phyloP scores from a whole-genome alignment of 129 eudicot species.

The Daucus carota region DNA sequence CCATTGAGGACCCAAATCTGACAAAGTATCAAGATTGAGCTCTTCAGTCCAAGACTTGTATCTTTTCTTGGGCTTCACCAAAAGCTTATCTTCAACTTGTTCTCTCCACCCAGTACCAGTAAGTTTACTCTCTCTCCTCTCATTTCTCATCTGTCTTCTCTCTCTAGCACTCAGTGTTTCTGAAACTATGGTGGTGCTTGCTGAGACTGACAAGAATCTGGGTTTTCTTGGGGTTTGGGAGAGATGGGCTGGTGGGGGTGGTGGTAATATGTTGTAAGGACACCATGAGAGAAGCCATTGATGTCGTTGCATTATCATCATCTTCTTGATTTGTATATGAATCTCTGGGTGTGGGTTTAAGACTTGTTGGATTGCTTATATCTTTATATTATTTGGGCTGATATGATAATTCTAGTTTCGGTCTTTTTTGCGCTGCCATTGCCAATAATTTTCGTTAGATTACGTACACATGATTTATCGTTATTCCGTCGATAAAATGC shows the following conservation, averaged over 20 bases:
- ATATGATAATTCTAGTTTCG: no score
- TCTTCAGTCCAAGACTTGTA: constrained; percentile 68
- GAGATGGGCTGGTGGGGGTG: constrained; percentile 17
- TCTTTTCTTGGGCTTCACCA: constrained; percentile 58
- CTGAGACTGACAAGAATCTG: constrained; percentile 7
- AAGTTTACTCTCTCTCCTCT: constrained; percentile 53
- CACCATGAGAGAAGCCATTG: constrained; percentile 63
- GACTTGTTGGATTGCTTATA: no score
- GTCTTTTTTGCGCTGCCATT: no score
- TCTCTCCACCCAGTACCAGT: constrained; percentile 59
- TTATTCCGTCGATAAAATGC: no score
- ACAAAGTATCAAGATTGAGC: constrained; percentile 65
- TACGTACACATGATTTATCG: no score
- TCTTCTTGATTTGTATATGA: background rate
- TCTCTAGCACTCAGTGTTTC: constrained; percentile 37
- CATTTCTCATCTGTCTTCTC: constrained; percentile 61
- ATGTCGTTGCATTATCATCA: constrained; percentile 33
- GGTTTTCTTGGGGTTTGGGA: constrained; percentile 10
- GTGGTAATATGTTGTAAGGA: constrained; percentile 19
- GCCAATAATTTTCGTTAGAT: no score
- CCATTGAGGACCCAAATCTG: constrained; percentile 81
- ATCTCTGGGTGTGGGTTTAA: no score
- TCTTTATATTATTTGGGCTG: no score
- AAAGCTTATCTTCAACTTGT: constrained; percentile 65
- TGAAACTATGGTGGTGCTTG: constrained; percentile 25